phyloP scores from a whole-genome alignment of 2,329 filamentous ascomycete genomes.

The Samsoniella hepiali region DNA sequence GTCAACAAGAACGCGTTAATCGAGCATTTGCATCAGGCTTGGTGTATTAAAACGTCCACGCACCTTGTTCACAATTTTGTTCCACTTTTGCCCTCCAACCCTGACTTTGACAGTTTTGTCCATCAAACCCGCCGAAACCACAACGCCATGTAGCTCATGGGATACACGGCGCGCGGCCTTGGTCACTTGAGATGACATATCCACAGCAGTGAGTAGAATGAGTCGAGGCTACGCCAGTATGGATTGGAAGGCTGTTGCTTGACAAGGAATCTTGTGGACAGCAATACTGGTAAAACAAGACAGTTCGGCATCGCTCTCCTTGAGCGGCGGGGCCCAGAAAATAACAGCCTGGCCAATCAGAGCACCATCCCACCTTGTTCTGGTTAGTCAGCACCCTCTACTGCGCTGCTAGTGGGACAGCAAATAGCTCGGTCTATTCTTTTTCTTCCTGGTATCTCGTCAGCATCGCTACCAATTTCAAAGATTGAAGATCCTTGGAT shows the following conservation, averaged over 20 bases:
- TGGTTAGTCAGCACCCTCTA: conserved; percentile 9
- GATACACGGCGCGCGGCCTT: conserved; percentile 43
- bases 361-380: background rate
- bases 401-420: background rate
- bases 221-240: background rate
- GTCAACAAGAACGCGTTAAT: background rate
- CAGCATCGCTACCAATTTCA: background rate
- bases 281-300: background rate
- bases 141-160: conserved; percentile 61
- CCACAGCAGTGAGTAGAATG: background rate
- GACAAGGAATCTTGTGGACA: background rate
- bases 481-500: background rate
- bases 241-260: background rate
- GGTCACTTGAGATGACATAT: conserved; percentile 41
- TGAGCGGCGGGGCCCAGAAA: background rate
- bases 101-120: conserved; percentile 75
- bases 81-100: conserved; percentile 69
- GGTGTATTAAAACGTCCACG: conserved; percentile 13
- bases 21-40: background rate
- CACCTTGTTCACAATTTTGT: conserved; percentile 70
- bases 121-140: conserved; percentile 76
- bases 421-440: background rate
- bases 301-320: background rate
- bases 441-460: conserved; percentile 1
- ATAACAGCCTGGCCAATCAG: conserved; percentile 1